These are phyloP conservation scores for Ceratobasidium theobromae DNA, from an alignment of 1,284 basidiomycete genomes.

Conservation along the genomic window DNA sequence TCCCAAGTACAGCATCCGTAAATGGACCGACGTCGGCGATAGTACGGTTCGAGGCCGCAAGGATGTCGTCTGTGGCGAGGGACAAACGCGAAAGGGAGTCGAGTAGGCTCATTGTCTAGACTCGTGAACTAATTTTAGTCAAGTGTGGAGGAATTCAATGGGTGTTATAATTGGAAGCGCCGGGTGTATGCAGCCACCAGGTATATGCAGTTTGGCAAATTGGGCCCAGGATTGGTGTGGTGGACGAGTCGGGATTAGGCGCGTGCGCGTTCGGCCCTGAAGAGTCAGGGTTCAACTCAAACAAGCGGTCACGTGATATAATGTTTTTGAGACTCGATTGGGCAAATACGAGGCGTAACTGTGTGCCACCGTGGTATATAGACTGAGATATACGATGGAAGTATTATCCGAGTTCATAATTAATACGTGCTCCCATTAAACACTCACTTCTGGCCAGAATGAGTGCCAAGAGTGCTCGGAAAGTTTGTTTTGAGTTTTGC, in stretches of 20 bases:
- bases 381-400: no score
- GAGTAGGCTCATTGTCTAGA: constrained; percentile 2
- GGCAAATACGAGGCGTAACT: background rate
- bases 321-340: background rate
- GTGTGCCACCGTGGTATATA: no score
- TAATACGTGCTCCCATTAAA: no score
- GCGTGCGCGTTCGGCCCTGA: background rate
- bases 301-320: background rate
- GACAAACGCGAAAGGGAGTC: constrained; percentile 16
- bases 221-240: background rate
- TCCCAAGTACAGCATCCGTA: constrained; percentile 13
- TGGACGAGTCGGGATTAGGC: background rate
- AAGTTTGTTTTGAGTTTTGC: background rate
- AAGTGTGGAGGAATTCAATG: background rate
- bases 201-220: background rate
- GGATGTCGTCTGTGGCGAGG: constrained; percentile 20
- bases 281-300: background rate
- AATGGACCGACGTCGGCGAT: constrained; percentile 23
- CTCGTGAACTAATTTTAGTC: background rate
- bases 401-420: no score
- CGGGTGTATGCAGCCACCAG: background rate
- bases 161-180: no score
- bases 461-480: no score
- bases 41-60: constrained; percentile 13
- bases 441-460: no score